Conservation (phyloP, 768 basidiomycete genomes). For the Collybiopsis confluens region DNA sequence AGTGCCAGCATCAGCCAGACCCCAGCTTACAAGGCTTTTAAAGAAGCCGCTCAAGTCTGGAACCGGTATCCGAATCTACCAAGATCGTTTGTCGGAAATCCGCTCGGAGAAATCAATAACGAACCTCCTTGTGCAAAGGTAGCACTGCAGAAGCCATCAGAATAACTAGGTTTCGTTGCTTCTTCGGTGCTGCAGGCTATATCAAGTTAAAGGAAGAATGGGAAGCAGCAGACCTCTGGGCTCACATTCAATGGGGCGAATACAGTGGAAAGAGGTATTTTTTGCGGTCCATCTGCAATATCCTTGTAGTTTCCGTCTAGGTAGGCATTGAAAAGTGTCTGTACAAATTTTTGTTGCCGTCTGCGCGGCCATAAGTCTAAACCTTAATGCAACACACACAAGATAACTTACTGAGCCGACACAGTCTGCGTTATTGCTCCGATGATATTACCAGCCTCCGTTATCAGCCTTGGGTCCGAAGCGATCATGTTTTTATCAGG, state of each 20-base stretch:
- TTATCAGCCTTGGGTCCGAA: conserved; percentile 48
- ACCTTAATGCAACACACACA: background rate
- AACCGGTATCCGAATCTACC: conserved; percentile 51
- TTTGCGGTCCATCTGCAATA: conserved; percentile 55
- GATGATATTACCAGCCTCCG: conserved; percentile 62
- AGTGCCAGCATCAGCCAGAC: conserved; percentile 32
- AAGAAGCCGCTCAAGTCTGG: conserved; percentile 48
- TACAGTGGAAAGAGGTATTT: conserved; percentile 30
- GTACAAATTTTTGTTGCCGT: conserved; percentile 57
- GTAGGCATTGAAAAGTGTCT: conserved; percentile 50
- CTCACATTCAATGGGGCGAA: conserved; percentile 55
- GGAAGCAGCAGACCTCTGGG: background rate
- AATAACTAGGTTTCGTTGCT: conserved; percentile 60
- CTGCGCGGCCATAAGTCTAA: conserved; percentile 31
- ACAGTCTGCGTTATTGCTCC: conserved; percentile 64
- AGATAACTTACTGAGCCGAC: conserved; percentile 53
- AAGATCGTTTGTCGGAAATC: conserved; percentile 4
- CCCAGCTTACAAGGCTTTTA: conserved; percentile 55
- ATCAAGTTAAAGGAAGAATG: conserved; percentile 11
- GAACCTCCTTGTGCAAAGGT: conserved; percentile 63
- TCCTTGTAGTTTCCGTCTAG: conserved; percentile 45
- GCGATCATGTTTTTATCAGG: conserved; percentile 26
- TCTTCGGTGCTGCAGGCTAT: conserved; percentile 32
- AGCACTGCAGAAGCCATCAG: conserved; percentile 67
- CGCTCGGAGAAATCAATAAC: conserved; percentile 10